Conservation (phyloP, 176 grass and related monocot genomes). For the Elaeis guineensis region DNA sequence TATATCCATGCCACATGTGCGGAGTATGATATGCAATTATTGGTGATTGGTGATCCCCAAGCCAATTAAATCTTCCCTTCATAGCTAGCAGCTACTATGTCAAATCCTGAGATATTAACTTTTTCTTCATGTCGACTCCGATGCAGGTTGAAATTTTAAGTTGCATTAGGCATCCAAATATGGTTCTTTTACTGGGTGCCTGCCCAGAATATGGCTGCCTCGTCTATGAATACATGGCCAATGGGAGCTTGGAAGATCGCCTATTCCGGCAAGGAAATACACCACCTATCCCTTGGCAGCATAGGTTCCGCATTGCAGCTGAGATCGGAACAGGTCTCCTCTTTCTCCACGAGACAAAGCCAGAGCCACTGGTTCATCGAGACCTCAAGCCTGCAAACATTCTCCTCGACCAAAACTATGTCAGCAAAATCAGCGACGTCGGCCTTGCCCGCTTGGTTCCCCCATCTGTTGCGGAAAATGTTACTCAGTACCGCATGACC, state of each 20-base stretch:
- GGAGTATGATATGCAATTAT: background rate
- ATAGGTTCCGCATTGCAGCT: slow-evolving; percentile 10
- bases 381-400: slow-evolving; percentile 18
- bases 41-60: too few relatives aligned
- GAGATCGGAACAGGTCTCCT: slow-evolving; percentile 16
- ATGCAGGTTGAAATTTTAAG: slow-evolving; percentile 14
- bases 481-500: slow-evolving; percentile 38
- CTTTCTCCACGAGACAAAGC: slow-evolving; percentile 15
- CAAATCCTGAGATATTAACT: too few relatives aligned
- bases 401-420: slow-evolving; percentile 18
- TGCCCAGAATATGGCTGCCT: slow-evolving; percentile 18
- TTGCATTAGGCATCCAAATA: slow-evolving; percentile 16
- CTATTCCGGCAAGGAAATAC: slow-evolving; percentile 9
- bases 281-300: slow-evolving; percentile 11
- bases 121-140: background rate
- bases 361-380: slow-evolving; percentile 9
- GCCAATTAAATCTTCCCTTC: background rate
- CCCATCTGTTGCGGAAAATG: slow-evolving; percentile 15
- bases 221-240: slow-evolving; percentile 15
- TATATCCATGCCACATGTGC: too few relatives aligned
- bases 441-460: slow-evolving; percentile 12
- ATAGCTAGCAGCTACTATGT: too few relatives aligned
- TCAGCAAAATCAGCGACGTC: slow-evolving; percentile 18
- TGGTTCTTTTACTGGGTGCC: slow-evolving; percentile 9
- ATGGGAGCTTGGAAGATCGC: slow-evolving; percentile 17